Percentiles rank a stretch among this genome's conserved stretches.
Conservation (phyloP, 441 rosid genomes). For the Populus tomentosa region DNA sequence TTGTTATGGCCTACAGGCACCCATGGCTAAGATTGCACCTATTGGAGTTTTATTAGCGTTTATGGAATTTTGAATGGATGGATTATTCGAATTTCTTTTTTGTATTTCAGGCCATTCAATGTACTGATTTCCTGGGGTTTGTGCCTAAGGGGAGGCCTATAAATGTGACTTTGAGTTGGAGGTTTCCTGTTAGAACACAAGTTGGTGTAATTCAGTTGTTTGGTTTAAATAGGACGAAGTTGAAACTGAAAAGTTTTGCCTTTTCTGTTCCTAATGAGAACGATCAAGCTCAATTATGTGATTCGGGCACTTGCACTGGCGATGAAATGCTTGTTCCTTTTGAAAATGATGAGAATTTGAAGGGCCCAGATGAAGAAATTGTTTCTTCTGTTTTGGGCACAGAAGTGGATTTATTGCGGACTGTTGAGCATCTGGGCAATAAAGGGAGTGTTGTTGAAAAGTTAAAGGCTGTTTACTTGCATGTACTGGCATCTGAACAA, state of each 20-base stretch:
- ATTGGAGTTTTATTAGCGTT: too few relatives aligned
- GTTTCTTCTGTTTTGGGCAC: conserved; percentile 20
- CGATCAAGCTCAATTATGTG: conserved; percentile 26
- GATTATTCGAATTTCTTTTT: background rate
- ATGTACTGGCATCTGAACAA: conserved; percentile 55
- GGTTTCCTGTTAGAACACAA: conserved; percentile 17
- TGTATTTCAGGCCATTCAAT: conserved; percentile 19
- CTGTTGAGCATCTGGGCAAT: conserved; percentile 22
- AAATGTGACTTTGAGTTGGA: conserved; percentile 14
- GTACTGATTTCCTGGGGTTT: conserved; percentile 21
- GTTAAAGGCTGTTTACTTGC: conserved; percentile 53
- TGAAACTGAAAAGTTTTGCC: conserved; percentile 21
- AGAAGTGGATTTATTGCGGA: conserved; percentile 23
- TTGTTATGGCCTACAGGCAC: background rate
- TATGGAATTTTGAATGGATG: background rate
- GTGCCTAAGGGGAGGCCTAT: conserved; percentile 25
- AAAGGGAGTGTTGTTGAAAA: conserved; percentile 39
- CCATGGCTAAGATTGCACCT: background rate
- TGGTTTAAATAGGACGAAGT: conserved; percentile 21
- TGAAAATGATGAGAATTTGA: conserved; percentile 25
- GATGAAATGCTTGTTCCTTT: conserved; percentile 16
- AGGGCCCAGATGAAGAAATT: conserved; percentile 24
- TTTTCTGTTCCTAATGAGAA: conserved; percentile 26
- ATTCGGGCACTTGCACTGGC: conserved; percentile 22
- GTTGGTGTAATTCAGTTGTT: conserved; percentile 16